phyloP scores from a whole-genome alignment of 1,284 basidiomycete genomes.

The Moniliophthora roreri region DNA sequence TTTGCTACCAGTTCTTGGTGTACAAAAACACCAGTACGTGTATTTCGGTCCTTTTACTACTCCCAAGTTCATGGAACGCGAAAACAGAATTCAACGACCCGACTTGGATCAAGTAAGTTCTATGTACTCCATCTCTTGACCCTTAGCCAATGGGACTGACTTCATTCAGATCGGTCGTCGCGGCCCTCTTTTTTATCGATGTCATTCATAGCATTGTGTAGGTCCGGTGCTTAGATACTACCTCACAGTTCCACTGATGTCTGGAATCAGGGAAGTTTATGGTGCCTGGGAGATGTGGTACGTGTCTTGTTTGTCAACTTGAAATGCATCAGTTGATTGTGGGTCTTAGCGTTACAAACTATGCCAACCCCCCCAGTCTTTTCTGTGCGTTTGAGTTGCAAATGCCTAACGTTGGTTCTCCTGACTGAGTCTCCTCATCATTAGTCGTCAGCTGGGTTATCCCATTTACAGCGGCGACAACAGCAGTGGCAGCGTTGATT shows the following conservation, averaged over 20 bases:
- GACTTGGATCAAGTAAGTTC: constrained; percentile 34
- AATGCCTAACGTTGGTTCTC: too few species aligned
- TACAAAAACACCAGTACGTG: constrained; percentile 42
- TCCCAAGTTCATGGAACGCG: too few species aligned
- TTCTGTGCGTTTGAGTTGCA: too few species aligned
- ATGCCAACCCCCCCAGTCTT: constrained; percentile 34
- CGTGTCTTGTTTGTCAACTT: constrained; percentile 11
- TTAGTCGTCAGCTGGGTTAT: constrained; percentile 8
- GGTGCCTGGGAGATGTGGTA: constrained; percentile 41
- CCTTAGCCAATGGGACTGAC: neutral
- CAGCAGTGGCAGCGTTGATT: constrained; percentile 6
- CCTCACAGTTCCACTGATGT: neutral
- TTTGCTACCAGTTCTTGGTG: constrained; percentile 45
- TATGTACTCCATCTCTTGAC: neutral
- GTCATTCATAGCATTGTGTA: constrained; percentile 43
- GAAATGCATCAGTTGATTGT: neutral
- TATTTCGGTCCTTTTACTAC: neutral
- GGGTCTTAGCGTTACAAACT: constrained; percentile 38
- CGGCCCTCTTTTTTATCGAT: constrained; percentile 41
- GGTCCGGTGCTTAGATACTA: constrained; percentile 10
- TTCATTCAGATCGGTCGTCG: constrained; percentile 34
- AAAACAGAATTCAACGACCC: constrained; percentile 48
- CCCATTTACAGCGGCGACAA: constrained; percentile 8
- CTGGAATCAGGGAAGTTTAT: constrained; percentile 39
- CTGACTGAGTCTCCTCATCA: neutral